phyloP scores from a whole-genome alignment of 2,329 filamentous ascomycete genomes.

The Arthrobotrys pseudoclavata region DNA sequence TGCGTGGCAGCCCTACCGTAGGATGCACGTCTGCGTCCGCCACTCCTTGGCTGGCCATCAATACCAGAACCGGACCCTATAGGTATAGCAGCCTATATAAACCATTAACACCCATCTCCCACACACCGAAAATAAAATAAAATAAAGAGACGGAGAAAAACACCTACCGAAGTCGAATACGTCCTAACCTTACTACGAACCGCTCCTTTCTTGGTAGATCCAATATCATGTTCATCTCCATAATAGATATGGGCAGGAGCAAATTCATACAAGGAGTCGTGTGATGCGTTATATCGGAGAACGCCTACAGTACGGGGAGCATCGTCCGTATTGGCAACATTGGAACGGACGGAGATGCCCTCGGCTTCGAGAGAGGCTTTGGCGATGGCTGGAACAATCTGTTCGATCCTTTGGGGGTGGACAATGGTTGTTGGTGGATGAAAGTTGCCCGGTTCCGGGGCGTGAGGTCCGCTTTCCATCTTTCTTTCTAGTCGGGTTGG shows the following conservation, averaged over 20 bases:
- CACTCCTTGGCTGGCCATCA: slow-evolving; percentile 51
- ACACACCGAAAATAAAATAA: background rate
- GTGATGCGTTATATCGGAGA: slow-evolving; percentile 58
- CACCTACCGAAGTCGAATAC: slow-evolving; percentile 58
- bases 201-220: slow-evolving; percentile 47
- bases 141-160: background rate
- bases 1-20: slow-evolving; percentile 65
- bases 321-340: slow-evolving; percentile 29
- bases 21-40: slow-evolving; percentile 59
- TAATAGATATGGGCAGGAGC: slow-evolving; percentile 59
- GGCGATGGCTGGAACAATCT: slow-evolving; percentile 47
- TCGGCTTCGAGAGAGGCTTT: slow-evolving; percentile 57
- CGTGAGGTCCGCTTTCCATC: slow-evolving; percentile 60
- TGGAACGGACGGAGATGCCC: slow-evolving; percentile 42
- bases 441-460: slow-evolving; percentile 45
- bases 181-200: slow-evolving; percentile 54
- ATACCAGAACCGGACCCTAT: slow-evolving; percentile 30
- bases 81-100: slow-evolving; percentile 51
- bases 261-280: slow-evolving; percentile 58
- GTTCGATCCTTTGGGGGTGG: slow-evolving; percentile 47
- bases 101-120: background rate
- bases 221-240: slow-evolving; percentile 55
- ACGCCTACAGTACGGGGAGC: slow-evolving; percentile 46
- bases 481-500: background rate
- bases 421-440: slow-evolving; percentile 40